phyloP scores from a whole-genome alignment of 23 red algal genomes.

The Agarophyton chilense region DNA sequence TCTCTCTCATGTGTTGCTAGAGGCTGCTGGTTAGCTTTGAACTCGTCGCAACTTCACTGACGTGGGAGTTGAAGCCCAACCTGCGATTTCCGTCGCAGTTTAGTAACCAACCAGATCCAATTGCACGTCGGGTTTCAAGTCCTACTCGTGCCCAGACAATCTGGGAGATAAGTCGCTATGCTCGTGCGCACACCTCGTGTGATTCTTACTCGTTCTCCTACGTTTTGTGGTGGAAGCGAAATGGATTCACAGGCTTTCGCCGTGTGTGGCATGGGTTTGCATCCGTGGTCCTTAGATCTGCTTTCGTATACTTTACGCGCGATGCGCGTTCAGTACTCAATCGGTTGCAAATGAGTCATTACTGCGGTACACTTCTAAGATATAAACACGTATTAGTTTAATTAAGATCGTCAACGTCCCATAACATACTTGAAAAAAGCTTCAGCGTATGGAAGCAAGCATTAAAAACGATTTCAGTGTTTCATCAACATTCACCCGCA shows the following conservation, averaged over 20 bases:
- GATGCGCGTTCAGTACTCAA: conserved; percentile 5
- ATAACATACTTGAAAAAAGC: background rate
- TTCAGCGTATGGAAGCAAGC: background rate
- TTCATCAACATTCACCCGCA: too few relatives aligned
- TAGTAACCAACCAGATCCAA: conserved; percentile 48
- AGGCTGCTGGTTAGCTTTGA: background rate
- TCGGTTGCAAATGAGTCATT: conserved; percentile 67
- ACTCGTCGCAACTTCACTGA: background rate
- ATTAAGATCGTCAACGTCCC: background rate
- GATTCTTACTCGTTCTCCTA: background rate
- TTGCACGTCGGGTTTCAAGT: conserved; percentile 24
- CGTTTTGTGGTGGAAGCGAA: conserved; percentile 34
- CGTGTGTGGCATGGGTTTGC: background rate
- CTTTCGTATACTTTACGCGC: background rate
- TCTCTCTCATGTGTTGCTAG: background rate
- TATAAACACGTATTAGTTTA: too few relatives aligned
- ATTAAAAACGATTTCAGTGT: too few relatives aligned
- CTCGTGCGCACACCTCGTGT: conserved; percentile 20
- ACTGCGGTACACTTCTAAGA: conserved; percentile 37
- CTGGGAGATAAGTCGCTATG: conserved; percentile 18
- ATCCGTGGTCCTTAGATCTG: conserved; percentile 67
- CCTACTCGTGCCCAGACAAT: conserved; percentile 65
- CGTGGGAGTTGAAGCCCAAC: background rate
- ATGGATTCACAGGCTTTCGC: conserved; percentile 2
- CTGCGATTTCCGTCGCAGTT: background rate